Evolutionary conservation across 2,329 filamentous ascomycete genomes (phyloP), one percentile per base, ranked within the genome.

Genomic region (Pseudogymnoascus verrucosus): DNA sequence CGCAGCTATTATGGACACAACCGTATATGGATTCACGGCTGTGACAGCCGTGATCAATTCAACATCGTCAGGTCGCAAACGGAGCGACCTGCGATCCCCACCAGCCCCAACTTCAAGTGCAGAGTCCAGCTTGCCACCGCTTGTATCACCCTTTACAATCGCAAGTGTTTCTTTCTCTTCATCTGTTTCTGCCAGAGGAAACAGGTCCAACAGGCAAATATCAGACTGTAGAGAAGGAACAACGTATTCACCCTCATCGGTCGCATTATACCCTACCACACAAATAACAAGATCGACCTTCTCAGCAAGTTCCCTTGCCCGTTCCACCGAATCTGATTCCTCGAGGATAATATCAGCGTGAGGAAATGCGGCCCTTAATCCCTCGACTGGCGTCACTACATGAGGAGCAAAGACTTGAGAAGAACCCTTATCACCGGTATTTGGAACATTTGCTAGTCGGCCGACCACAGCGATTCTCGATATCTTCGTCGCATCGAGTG

Each of bases 211-310:
- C n/a, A 65, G 40, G 19, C 31, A 21, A 39, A 39, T 16, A 59
- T 65, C 36, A 12, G 31, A 16, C 21, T 51, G 19, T 14, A 65
- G 42, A 14, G 64, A 40, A 42, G 62, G 61, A 39, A 64, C 36
- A 40, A 62, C 23, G 42, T 63, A 65, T 54, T 65, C 64, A n/a
- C 64, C 64, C 31, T 65, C 64, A 34, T 65, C 64, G 23, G 28
- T 36, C 12, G 39, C 39, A 37, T 64, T 42, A 36, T 65, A 65
- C 19, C 64, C 64, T 28, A 65, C 64, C 11, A 65, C 61, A 34
- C 37, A 51, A 19, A 65, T 36, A 23, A 60, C 64, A 19, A 64
- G n/a, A 37, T 65, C 64, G 16, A 60, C 62, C 10, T 63, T 23
- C 8, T 19, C 8, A 7, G 64, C 64, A 23, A 62, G 23, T 28